These are phyloP conservation scores for Paraphaeosphaeria minitans DNA, from an alignment of 2,329 filamentous ascomycete species.

Conservation along the genomic window DNA sequence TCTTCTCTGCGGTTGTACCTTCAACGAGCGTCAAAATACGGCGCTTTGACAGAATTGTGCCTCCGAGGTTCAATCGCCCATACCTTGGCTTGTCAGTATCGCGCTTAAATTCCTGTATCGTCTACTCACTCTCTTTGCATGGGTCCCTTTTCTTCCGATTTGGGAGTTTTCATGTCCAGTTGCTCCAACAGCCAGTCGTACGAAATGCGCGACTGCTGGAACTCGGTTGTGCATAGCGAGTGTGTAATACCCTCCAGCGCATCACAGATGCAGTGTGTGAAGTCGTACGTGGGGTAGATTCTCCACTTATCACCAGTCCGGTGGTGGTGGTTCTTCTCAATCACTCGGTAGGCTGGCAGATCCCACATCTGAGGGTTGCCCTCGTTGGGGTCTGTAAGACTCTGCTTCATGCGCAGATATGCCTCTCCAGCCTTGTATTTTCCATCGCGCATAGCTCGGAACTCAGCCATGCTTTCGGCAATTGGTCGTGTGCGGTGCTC, in stretches of 20 bases:
- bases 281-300: slow-evolving; percentile 95
- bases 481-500: slow-evolving; percentile 74
- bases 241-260: slow-evolving; percentile 92
- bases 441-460: slow-evolving; percentile 87
- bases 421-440: slow-evolving; percentile 86
- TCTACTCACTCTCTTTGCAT: slow-evolving; percentile 81
- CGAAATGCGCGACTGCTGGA: slow-evolving; percentile 79
- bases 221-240: slow-evolving; percentile 91
- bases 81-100: slow-evolving; percentile 47
- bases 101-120: slow-evolving; percentile 37
- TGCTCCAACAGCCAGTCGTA: slow-evolving; percentile 91
- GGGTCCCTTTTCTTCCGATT: slow-evolving; percentile 59
- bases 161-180: slow-evolving; percentile 77
- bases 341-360: slow-evolving; percentile 84
- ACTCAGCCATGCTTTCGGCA: slow-evolving; percentile 80
- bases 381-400: slow-evolving; percentile 63
- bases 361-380: slow-evolving; percentile 98
- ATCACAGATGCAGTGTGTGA: slow-evolving; percentile 88
- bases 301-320: slow-evolving; percentile 83
- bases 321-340: slow-evolving; percentile 74
- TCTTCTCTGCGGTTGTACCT: slow-evolving; percentile 56
- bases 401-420: slow-evolving; percentile 92
- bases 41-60: slow-evolving; percentile 86
- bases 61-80: slow-evolving; percentile 76
- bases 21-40: slow-evolving; percentile 81